Conservation (phyloP, 2,329 filamentous ascomycete genomes). For the Fusarium brevicatenulatum region DNA sequence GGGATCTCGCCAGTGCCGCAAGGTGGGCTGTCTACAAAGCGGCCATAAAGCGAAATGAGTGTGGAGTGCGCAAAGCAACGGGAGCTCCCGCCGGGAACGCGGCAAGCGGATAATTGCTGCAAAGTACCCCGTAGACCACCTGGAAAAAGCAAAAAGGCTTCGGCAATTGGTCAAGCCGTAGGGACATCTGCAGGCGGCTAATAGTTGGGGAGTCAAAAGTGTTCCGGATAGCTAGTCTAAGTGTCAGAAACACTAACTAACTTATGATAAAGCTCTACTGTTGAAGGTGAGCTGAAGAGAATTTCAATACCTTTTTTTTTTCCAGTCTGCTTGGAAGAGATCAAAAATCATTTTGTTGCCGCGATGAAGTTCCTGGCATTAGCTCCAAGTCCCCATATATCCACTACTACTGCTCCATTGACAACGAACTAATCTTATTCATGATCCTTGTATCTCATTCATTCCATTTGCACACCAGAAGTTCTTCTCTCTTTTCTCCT, state of each 20-base stretch:
- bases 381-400: neutral
- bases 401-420: neutral
- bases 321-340: rapidly evolving
- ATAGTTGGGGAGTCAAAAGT: rapidly evolving
- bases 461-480: rapidly evolving
- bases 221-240: neutral
- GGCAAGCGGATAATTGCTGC: neutral
- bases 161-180: neutral
- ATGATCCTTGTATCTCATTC: neutral
- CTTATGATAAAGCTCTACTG: rapidly evolving
- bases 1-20: rapidly evolving
- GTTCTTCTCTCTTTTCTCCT: neutral
- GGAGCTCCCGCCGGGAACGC: neutral
- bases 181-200: rapidly evolving
- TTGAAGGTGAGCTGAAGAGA: rapidly evolving
- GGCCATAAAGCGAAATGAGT: neutral
- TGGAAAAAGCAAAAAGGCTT: neutral
- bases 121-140: neutral
- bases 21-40: neutral
- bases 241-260: rapidly evolving
- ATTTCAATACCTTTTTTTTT: rapidly evolving
- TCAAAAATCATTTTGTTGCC: rapidly evolving
- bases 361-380: neutral
- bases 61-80: neutral
- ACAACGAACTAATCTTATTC: neutral